Evolutionary conservation across 2,329 filamentous ascomycete species (phyloP).

Genomic region (Colletotrichum sp.): DNA sequence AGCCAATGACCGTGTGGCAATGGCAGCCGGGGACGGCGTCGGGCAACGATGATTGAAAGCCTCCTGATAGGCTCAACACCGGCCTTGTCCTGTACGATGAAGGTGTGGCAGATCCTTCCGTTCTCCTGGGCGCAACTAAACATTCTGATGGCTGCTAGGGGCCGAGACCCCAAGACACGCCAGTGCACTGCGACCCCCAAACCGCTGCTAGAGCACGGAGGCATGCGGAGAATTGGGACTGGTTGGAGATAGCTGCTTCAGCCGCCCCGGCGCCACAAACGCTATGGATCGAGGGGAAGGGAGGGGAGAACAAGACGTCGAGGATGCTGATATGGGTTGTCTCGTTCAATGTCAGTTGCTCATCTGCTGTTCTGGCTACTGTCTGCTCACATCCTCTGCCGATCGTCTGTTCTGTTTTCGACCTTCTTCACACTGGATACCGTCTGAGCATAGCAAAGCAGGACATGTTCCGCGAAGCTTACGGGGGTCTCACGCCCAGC

Average conservation of each 20-base stretch:
- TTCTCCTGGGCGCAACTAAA: not conserved
- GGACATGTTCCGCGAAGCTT: not conserved
- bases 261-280: slow-evolving; percentile 10
- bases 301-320: not conserved
- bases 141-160: not conserved
- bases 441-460: not conserved
- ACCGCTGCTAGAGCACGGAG: not conserved
- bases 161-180: slow-evolving; percentile 11
- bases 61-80: slow-evolving; percentile 13
- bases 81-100: not conserved
- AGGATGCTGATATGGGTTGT: not conserved
- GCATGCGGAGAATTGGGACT: slow-evolving; percentile 8
- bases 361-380: not conserved
- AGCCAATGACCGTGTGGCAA: not conserved
- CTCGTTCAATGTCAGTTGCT: not conserved
- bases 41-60: not conserved
- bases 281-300: not conserved
- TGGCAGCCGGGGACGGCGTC: not conserved
- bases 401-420: not conserved
- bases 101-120: slow-evolving; percentile 14
- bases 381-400: not conserved
- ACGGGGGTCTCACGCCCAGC: not conserved
- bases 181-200: slow-evolving; percentile 5
- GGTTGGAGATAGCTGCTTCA: slow-evolving; percentile 17
- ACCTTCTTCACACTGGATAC: not conserved